Percentiles rank a stretch among this genome's conserved stretches.
These are phyloP conservation scores for Pisolithus sp. DNA, from an alignment of 768 basidiomycete species.

Conservation along the genomic window DNA sequence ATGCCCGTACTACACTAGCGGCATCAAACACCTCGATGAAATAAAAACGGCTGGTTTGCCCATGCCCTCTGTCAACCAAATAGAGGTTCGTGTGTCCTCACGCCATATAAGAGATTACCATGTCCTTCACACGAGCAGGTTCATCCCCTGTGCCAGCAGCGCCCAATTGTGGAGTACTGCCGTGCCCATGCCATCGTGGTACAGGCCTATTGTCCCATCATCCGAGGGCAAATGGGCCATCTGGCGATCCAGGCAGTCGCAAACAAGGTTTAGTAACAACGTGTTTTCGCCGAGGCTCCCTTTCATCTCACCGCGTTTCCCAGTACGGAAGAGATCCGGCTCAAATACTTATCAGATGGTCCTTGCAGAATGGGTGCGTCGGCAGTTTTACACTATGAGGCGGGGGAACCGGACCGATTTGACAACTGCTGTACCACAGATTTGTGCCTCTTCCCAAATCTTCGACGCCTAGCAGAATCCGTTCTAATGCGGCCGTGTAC, in stretches of 20 bases:
- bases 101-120: conserved; percentile 1
- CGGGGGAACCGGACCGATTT: neutral
- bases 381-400: neutral
- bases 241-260: conserved; percentile 49
- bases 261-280: conserved; percentile 41
- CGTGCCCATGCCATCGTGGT: conserved; percentile 50
- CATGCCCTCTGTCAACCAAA: conserved; percentile 72
- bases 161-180: conserved; percentile 72
- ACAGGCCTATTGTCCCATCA: conserved; percentile 73
- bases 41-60: conserved; percentile 56
- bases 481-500: conserved; percentile 65
- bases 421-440: conserved; percentile 29
- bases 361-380: conserved; percentile 72
- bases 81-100: conserved; percentile 47
- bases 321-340: conserved; percentile 60
- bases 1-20: conserved; percentile 35
- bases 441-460: conserved; percentile 83
- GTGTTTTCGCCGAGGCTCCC: conserved; percentile 1
- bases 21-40: conserved; percentile 68
- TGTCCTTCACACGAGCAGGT: conserved; percentile 37
- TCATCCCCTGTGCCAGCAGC: conserved; percentile 80
- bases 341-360: conserved; percentile 87
- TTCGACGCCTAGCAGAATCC: conserved; percentile 60
- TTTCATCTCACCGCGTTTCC: conserved; percentile 4
- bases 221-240: conserved; percentile 52